Base-by-base conservation (phyloP, 805 yeast species). In the Brettanomyces nanus region DNA sequence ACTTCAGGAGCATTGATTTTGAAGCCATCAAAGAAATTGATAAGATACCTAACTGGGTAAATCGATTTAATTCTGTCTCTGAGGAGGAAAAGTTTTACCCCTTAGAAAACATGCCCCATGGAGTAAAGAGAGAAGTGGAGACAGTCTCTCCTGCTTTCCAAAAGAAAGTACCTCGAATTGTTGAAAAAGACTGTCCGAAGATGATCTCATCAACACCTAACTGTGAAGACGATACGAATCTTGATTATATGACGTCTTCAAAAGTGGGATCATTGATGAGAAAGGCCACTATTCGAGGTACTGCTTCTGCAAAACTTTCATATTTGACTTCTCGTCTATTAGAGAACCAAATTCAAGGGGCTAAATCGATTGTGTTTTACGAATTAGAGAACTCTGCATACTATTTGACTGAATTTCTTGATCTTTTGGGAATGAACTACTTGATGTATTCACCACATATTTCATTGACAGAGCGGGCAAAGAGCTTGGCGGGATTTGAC, bases 351-450 rank as follows among this genome's bases (percentile, higher is more conserved):
- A 41, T 45, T 7, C 38, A 52, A 6, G 63, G 65, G 3, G 51
- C 72, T 36, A 76, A 80, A 52, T 70, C 80, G 13, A 63, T 80
- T 20, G 75, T 80, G 0, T 80, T 80, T 51, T 81, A 74, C 51
- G 86, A 80, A 44, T 77, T 75, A 54, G 85, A 78, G 51, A 85
- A 80, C 45, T 69, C 76, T 34, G 87, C 86, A 0, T 80, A 74
- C 49, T 79, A 77, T 50, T 51, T 80, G 21, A 70, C 83, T 0
- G 89, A 81, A 46, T 61, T 77, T 10, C 49, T 81, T 35, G 87
- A 80, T 54, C 41, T 79, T 0, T 45, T 77, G 14, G 85, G 87
- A 0, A 52, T 80, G 15, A 65, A 69, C 30, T 80, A 79, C 49
- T 63, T 78, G 33, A 65, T 80, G 48, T 81, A 81, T 58, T 77